Base-by-base conservation (phyloP, 495 filamentous ascomycete species). In the Copromyces sp. region DNA sequence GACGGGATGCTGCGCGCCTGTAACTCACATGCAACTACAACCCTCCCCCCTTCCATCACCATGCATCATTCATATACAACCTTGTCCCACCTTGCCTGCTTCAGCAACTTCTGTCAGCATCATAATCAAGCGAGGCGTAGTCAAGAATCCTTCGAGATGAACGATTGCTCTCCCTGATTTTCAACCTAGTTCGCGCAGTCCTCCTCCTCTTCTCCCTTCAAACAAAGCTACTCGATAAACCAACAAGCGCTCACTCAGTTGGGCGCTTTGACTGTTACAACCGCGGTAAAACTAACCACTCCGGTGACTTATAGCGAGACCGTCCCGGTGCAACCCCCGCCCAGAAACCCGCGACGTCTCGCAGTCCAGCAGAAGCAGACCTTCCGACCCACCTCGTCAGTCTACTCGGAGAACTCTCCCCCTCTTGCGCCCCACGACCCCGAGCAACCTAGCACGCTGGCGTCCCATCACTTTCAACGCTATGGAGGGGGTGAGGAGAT, bases 371-470 rank as follows among this genome's bases (percentile, higher is more conserved):
- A 65, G 6, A 77, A 77, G 29, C 76, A 82, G 5, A 77, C 72
- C 69, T 75, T 75, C 38, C 82, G 83, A 20, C 77, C 82, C n/a
- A 20, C 79, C 16, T 83, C 84, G 29, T 82, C 83, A 39, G 70
- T 82, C 39, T 83, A 84, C 75, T 84, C 83, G 16, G 71, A 71
- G 74, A 79, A 65, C 77, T 75, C 39, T 77, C 78, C 68, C 72
- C 79, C 71, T 61, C 70, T 37, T 72, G 77, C 17, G 69, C 73
- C 68, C 65, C 69, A 69, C 80, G 78, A 74, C 65, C 73, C 82
- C 24, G 78, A 79, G 78, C 79, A 78, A 68, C 76, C 53, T 35
- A 65, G 53, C 53, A 65, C 53, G 53, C 29, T 82, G 77, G 79
- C 81, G 68, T 77, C 79, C 75, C 75, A 69, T 68, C 72, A 78